Base-by-base conservation (phyloP, 225 moss, liverwort and hornwort species). In the Bryum argenteum region DNA sequence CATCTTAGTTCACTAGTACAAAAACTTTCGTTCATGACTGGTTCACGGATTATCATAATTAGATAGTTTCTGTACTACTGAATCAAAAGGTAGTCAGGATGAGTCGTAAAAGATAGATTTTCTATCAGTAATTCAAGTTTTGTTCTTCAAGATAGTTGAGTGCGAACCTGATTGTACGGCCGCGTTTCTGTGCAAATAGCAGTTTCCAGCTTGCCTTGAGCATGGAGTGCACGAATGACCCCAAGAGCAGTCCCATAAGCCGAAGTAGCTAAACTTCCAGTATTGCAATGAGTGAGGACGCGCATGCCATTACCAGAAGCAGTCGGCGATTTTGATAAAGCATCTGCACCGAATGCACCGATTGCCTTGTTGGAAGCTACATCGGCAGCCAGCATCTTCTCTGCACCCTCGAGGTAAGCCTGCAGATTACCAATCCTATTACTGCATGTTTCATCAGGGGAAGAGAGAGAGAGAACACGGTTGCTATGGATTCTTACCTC, bases 271-370 rank as follows among this genome's bases (percentile, higher is more conserved):
- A 93, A 84, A 72, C 93, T 84, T 40, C 96, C 93, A 15, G 91
- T 96, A 72, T 96, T 93, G 47, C 96, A 96, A 68, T 96, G 96
- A 16, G 96, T 96, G 47, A 96, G 89, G n/a, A 96, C 78, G 18
- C 83, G 79, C 84, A 96, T 61, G 38, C 82, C 76, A 69, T 58
- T 75, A 71, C 77, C 77, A 56, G 71, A 73, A 71, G 74, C 70
- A 70, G 72, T 74, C 53, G 65, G 28, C 43, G 43, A 48, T 71
- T 44, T 73, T 17, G 75, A 70, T 17, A 96, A 78, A 22, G 86
- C 93, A 4, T 83, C 77, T 33, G 93, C 90, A 15, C 96, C 96
- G 38, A 87, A 86, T 11, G 85, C 87, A 57, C 91, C 93, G 56
- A 96, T 96, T 21, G 90, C 82, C 73, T 71, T 91, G 79, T 96